phyloP scores from a whole-genome alignment of 192 early-diverging fungal species.

The Entomortierella lignicola region DNA sequence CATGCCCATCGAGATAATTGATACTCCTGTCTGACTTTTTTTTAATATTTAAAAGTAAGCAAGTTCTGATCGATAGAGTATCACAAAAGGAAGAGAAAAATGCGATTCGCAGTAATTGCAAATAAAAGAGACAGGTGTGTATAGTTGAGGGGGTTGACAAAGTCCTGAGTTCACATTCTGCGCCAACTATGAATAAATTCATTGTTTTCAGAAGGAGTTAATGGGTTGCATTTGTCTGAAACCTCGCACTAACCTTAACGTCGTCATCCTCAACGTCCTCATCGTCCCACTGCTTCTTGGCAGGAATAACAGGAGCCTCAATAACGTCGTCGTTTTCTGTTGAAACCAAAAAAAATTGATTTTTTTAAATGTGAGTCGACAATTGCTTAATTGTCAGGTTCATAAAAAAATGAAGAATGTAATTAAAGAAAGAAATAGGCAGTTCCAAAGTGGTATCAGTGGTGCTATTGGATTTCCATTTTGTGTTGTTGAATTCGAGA shows the following conservation, averaged over 20 bases:
- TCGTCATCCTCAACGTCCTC: conserved; percentile 70
- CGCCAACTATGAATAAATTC: background rate
- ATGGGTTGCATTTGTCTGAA: background rate
- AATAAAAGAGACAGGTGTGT: too few species aligned
- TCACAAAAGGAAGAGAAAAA: too few species aligned
- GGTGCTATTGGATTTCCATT: background rate
- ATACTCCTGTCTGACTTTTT: too few species aligned
- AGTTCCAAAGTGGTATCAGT: background rate
- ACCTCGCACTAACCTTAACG: conserved; percentile 56
- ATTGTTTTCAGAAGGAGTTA: background rate
- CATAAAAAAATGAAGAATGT: background rate
- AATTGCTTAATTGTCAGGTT: background rate
- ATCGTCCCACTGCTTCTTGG: conserved; percentile 73
- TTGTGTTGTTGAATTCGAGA: background rate
- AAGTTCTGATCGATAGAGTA: too few species aligned
- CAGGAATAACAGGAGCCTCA: conserved; percentile 51
- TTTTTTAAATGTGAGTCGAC: too few species aligned
- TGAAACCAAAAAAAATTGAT: background rate
- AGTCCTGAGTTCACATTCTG: too few species aligned
- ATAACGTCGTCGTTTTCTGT: conserved; percentile 59
- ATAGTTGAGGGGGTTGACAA: too few species aligned
- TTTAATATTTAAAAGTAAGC: too few species aligned
- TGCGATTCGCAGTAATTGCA: too few species aligned
- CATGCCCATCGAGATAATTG: too few species aligned
- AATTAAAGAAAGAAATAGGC: background rate